A percentile compares a stretch with the other conserved stretches of the same genome.
Evolutionary conservation across 805 yeast species (phyloP).

Genomic region (Yamadazyma insecticola): DNA sequence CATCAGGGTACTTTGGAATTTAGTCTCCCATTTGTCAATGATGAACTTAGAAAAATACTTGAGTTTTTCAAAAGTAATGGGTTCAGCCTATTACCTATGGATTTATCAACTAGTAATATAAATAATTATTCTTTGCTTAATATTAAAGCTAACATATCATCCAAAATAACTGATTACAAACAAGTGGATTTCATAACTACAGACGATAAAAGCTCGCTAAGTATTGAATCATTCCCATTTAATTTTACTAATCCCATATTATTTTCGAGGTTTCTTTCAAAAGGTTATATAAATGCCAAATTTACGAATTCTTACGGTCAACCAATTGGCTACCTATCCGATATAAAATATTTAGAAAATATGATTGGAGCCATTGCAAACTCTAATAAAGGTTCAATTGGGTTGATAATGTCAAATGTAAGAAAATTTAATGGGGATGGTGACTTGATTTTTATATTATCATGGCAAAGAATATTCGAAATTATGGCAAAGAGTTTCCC

Average conservation of each 20-base stretch:
- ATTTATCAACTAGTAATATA: conserved; percentile 5
- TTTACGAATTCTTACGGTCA: too few species aligned
- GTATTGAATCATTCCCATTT: conserved; percentile 21
- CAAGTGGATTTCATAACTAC: conserved; percentile 5
- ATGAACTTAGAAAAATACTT: conserved; percentile 5
- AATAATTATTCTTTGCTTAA: conserved; percentile 2
- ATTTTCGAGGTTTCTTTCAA: conserved; percentile 19
- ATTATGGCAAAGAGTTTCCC: conserved; percentile 1
- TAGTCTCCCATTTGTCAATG: conserved; percentile 1
- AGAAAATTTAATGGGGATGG: conserved; percentile 43
- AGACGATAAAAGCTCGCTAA: conserved; percentile 5
- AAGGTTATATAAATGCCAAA: conserved; percentile 24
- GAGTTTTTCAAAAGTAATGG: conserved; percentile 17
- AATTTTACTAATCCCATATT: conserved; percentile 27
- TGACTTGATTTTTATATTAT: conserved; percentile 30
- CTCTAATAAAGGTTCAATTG: conserved; percentile 17
- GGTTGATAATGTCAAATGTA: conserved; percentile 36
- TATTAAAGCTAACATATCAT: conserved; percentile 1
- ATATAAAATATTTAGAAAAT: conserved; percentile 41
- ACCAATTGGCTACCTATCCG: conserved; percentile 29
- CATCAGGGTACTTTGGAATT: conserved; percentile 7
- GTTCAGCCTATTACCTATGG: conserved; percentile 19
- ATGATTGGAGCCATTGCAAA: conserved; percentile 39
- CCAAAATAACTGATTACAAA: conserved; percentile 1
- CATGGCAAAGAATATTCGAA: conserved; percentile 20